Conservation (phyloP, 2,329 filamentous ascomycete species). For the Fusarium udum region DNA sequence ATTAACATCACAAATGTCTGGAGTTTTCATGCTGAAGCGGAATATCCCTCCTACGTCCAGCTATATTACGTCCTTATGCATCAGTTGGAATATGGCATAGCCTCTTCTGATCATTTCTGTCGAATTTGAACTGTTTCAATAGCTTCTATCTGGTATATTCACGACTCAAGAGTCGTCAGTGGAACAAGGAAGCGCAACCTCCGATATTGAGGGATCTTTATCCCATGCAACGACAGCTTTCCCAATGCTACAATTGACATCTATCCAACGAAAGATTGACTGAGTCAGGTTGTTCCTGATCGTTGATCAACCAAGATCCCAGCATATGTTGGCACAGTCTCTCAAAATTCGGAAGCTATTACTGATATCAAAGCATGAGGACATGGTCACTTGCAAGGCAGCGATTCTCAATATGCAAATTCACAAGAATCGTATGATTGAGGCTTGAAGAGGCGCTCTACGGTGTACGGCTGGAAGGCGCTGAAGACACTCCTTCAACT, state of each 20-base stretch:
- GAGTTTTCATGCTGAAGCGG: not conserved
- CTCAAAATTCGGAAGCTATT: not conserved
- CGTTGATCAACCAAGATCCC: not conserved
- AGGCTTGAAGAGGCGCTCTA: conserved; percentile 11
- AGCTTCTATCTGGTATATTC: not conserved
- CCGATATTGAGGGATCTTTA: not conserved
- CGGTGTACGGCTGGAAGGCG: conserved; percentile 3
- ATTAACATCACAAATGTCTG: not conserved
- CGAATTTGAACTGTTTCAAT: not conserved
- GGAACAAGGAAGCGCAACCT: not conserved
- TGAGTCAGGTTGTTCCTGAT: not conserved
- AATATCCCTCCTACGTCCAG: not conserved
- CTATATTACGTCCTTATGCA: not conserved
- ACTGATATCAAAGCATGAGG: not conserved
- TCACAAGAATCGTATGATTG: conserved; percentile 34
- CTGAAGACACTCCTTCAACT: conserved; percentile 14
- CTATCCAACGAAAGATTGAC: not conserved
- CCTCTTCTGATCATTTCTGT: not conserved
- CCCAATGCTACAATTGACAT: not conserved
- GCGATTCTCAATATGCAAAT: not conserved
- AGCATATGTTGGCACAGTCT: not conserved
- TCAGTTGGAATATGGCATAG: not conserved
- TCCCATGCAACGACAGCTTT: not conserved
- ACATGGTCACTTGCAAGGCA: not conserved
- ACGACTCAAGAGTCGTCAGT: not conserved